phyloP scores from a whole-genome alignment of 805 yeast genomes.

The Candida khao-thaluensis region DNA sequence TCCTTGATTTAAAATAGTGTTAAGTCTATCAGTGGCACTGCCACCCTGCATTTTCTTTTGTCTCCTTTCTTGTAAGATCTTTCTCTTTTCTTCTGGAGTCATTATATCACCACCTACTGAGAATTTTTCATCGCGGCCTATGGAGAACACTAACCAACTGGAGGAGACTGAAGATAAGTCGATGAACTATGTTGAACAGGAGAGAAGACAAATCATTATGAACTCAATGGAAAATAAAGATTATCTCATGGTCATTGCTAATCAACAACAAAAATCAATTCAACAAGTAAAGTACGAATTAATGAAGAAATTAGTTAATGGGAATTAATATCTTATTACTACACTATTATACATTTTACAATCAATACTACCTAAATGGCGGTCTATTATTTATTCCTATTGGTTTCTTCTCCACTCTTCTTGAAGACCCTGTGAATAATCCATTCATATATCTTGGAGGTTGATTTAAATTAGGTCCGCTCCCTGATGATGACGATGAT shows the following conservation, averaged over 20 bases:
- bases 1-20: slow-evolving; percentile 40
- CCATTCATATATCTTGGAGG: slow-evolving; percentile 44
- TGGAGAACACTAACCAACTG: slow-evolving; percentile 2
- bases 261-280: slow-evolving; percentile 43
- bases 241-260: slow-evolving; percentile 24
- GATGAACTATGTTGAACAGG: slow-evolving; percentile 26
- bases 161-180: slow-evolving; percentile 15
- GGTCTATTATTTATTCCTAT: slow-evolving; percentile 15
- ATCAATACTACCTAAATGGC: slow-evolving; percentile 18
- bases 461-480: slow-evolving; percentile 42
- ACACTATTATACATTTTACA: slow-evolving; percentile 3
- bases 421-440: slow-evolving; percentile 23
- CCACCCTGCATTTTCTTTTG: slow-evolving; percentile 61
- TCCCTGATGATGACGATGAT: slow-evolving; percentile 1
- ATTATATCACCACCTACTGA: slow-evolving; percentile 4
- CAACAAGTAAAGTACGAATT: slow-evolving; percentile 43
- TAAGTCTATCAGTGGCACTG: slow-evolving; percentile 53
- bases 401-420: slow-evolving; percentile 9
- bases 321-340: neutral
- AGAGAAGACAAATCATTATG: slow-evolving; percentile 33
- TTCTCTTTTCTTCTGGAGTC: slow-evolving; percentile 53
- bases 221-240: slow-evolving; percentile 38
- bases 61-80: slow-evolving; percentile 59
- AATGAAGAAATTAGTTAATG: slow-evolving; percentile 25
- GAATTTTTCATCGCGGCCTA: slow-evolving; percentile 9